Evolutionary conservation across 1,139 yeast genomes (phyloP), one percentile per base, ranked within the genome.

Genomic region (Hansenula sp.): DNA sequence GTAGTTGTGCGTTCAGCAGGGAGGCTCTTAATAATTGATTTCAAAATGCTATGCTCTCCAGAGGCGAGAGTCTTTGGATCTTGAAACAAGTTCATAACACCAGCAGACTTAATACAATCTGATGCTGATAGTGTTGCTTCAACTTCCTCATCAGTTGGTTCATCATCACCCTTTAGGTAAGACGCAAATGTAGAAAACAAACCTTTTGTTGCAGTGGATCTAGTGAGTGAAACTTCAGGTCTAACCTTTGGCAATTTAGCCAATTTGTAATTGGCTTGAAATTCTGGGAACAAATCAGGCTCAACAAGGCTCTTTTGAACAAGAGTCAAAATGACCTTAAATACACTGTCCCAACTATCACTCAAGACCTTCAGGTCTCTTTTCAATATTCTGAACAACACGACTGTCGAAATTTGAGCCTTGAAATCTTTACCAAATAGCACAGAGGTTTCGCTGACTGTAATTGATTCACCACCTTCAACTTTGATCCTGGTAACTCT

Each of bases 91-190:
- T 64, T 64, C 1, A 75, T 64, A 11, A 88, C 64, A 36, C 75
- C 75, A 46, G 90, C 76, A 1, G 89, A 77, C 42, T 76, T 77
- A 40, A 89, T 71, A 57, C 97, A 90, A 51, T 90, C 96, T 42
- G 84, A 66, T 0, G 96, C 83, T 6, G 89, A 82, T 20, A 84
- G 62, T 0, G 97, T 85, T 2, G 88, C 76, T 47, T 89, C 96
- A 37, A 94, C 82, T 54, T 90, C 97, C 52, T 85, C 95, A 43
- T 85, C 95, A 1, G 94, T 77, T 4, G 98, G 98, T 59, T 90
- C 97, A 8, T 86, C 95, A 52, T 89, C 97, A 14, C 97, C 94
- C 50, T 94, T 86, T 61, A 94, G 73, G 55, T 89, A 90, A 0
- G 96, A 88, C 1, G 97, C 89, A 52, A 94, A 82, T 0, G 97